Evolutionary conservation across 805 yeast genomes (phyloP).

Genomic region (Candida cerambycidarum): DNA sequence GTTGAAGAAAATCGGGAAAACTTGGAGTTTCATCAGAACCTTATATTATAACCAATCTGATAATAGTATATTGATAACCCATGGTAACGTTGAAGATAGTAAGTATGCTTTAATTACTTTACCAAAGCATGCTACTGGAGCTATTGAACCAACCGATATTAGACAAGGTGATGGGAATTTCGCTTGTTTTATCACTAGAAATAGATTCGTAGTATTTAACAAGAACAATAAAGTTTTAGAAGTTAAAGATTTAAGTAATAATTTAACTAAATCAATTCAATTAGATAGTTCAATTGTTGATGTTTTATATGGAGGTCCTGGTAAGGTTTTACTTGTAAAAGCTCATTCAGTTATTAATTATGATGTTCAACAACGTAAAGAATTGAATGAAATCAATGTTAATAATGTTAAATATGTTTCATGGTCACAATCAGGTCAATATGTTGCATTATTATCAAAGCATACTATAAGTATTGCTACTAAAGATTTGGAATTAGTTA

Average conservation of each 20-base stretch:
- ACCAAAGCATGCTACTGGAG: slow-evolving; percentile 88
- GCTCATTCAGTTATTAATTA: slow-evolving; percentile 70
- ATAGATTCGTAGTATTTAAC: slow-evolving; percentile 82
- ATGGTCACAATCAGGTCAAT: slow-evolving; percentile 87
- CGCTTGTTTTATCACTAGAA: slow-evolving; percentile 92
- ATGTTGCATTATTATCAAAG: slow-evolving; percentile 84
- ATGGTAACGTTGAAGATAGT: slow-evolving; percentile 67
- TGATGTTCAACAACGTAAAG: slow-evolving; percentile 91
- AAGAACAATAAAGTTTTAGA: slow-evolving; percentile 66
- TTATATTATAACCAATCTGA: slow-evolving; percentile 92
- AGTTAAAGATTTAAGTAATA: slow-evolving; percentile 79
- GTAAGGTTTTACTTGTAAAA: slow-evolving; percentile 75
- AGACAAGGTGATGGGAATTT: slow-evolving; percentile 77
- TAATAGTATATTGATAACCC: slow-evolving; percentile 77
- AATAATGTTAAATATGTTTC: slow-evolving; percentile 82
- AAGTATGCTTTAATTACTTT: slow-evolving; percentile 71
- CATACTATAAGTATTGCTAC: slow-evolving; percentile 90
- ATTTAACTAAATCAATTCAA: slow-evolving; percentile 77
- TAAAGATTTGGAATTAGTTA: slow-evolving; percentile 70
- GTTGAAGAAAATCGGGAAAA: slow-evolving; percentile 77
- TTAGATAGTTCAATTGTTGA: slow-evolving; percentile 68
- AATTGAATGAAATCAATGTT: slow-evolving; percentile 63
- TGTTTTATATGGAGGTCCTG: slow-evolving; percentile 77
- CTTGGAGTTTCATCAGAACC: slow-evolving; percentile 83
- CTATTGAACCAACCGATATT: slow-evolving; percentile 85